Evolutionary conservation across 768 basidiomycete genomes (phyloP), one percentile per base, ranked within the genome.

Genomic region (Termitomyces sp.): DNA sequence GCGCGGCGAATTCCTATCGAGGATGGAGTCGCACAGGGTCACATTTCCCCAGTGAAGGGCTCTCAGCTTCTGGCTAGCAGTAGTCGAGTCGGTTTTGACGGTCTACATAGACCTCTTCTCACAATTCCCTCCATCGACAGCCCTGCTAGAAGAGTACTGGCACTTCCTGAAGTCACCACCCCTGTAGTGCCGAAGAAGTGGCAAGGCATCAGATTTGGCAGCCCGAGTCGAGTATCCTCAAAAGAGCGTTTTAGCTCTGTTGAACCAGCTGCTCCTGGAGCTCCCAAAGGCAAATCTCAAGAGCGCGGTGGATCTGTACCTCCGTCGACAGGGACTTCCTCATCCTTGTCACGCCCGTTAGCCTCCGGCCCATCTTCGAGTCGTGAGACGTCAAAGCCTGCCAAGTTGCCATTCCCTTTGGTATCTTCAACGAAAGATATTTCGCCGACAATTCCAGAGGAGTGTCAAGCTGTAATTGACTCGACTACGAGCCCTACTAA

Each of bases 1-100:
- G 87, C 88, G 2, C 81, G 83, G 47, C 79, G 88, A 57, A 80
- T 90, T 49, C 81, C 82, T 16, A 76, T 88, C 6, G 71, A 77
- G 39, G 71, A 83, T 60, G 83, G 80, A 2, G 70, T 84, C 57
- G 71, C 73, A 8, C 75, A 79, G 44, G 82, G 82, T 4, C 77
- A 78, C 55, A 65, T 81, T 22, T 84, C 84, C 0, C 74, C 80
- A 3, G 72, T 77, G 59, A 84, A 81, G 61, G 73, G 73, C 4
- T 66, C 69, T 39, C 76, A 75, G 26, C 62, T 78, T 14, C 69
- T 68, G 34, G 71, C 70, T 12, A 63, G 56, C n/a, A 45, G 56
- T 43, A 58, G 60, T 62, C 64, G 62, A 50, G 12, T 42, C 33
- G 51, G 48, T 9, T 8, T 44, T 47, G 45, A 62, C 39, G 43